These are phyloP conservation scores for Ustilaginoidea virens DNA, from an alignment of 2,329 filamentous ascomycete genomes.

Conservation along the genomic window DNA sequence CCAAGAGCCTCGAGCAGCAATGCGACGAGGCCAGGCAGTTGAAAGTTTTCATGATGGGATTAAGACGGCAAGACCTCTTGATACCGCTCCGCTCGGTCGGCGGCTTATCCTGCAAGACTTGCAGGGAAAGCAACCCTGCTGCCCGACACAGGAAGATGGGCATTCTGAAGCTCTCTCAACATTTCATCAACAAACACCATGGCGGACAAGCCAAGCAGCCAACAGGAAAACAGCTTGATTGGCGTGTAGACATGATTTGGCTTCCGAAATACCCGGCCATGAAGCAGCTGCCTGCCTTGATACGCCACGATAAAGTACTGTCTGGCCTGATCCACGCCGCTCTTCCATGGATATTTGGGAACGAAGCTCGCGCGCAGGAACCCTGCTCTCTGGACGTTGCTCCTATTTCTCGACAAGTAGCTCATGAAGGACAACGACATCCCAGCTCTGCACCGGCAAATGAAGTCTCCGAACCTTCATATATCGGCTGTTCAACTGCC, in stretches of 20 bases:
- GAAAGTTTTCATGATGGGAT: constrained; percentile 40
- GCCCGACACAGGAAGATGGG: no score
- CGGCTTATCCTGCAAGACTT: constrained; percentile 38
- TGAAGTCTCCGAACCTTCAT: no score
- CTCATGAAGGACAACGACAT: no score
- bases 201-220: no score
- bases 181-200: no score
- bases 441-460: no score
- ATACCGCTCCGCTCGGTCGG: constrained; percentile 28
- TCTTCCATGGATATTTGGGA: constrained; percentile 19
- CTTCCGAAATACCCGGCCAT: constrained; percentile 20
- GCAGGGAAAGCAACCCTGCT: no score
- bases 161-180: no score
- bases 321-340: constrained; percentile 21
- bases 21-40: constrained; percentile 38
- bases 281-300: constrained; percentile 12
- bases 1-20: no score
- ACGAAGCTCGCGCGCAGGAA: neutral
- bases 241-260: constrained; percentile 31
- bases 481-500: no score
- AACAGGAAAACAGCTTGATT: constrained; percentile 29
- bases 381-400: no score
- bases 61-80: constrained; percentile 42
- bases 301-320: constrained; percentile 17
- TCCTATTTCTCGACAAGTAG: no score